Evolutionary conservation across 2,329 filamentous ascomycete species (phyloP), one percentile per base, ranked within the genome.

Genomic region (Pyrenophora teres): DNA sequence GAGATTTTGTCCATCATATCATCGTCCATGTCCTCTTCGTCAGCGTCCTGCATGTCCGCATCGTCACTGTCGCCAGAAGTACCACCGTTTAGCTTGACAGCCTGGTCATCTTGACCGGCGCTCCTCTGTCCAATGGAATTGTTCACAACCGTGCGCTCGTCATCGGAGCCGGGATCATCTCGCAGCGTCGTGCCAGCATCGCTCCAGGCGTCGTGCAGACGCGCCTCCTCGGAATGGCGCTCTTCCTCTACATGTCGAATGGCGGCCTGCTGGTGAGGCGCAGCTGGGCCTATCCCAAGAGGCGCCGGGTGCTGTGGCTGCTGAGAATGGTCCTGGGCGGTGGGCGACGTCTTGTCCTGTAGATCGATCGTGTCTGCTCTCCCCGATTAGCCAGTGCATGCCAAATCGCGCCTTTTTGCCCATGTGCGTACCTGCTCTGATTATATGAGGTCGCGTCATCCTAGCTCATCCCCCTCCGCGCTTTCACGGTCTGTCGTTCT

Each of bases 1-100:
- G 93, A 97, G 62, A 99, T 97, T 76, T 94, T 94, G 79, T 97
- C 94, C 89, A 96, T 91, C 86, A 96, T 87, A 75, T 97, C 93
- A 76, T 97, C 87, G 69, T 95, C 92, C 73, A 92, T 78, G 65
- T 89, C 50, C 16, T 53, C 88, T 54, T 84, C 82, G 56, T 90
- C 84, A 40, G 81, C 89, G 65, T 87, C 87, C 41, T 85, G 85
- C 60, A 78, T 72, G 46, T 83, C 80, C 12, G 69, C 75, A 44
- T 85, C 83, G 43, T 77, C 74, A 39, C 64, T 64, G 16, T 68
- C 70, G 35, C 68, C 73, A 16, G 64, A 65, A 5, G 66, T 66
- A 23, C 64, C 67, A 16, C 71, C 75, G 44, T 73, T 73, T 19
- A 74, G 62, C 31, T 65, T 59, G 32, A 64, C 60, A 31, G 68